Base-by-base conservation (phyloP, 768 basidiomycete species). In the Boletus rubropictus region DNA sequence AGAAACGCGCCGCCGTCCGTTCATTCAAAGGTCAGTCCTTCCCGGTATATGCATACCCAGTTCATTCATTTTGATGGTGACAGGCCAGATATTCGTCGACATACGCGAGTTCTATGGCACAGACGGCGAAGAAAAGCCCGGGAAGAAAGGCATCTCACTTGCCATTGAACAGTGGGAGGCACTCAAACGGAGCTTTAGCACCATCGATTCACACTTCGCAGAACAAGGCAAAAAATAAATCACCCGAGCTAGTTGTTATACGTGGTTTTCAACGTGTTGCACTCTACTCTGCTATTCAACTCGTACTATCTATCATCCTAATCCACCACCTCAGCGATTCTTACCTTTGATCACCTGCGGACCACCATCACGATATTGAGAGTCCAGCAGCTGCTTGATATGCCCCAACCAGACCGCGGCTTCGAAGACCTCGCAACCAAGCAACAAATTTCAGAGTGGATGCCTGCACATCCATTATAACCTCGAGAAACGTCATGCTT, bases 141-240 rank as follows among this genome's bases (percentile, higher is more conserved):
- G 86, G 0, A 90, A 88, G 65, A 91, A 89, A 56, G 89, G 87
- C 8, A 85, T 90, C 42, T 76, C 83, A 0, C 70, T 91, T 22
- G 63, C 69, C 12, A 39, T 68, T 3, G 86, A 89, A 17, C 86
- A 86, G 78, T 86, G 84, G 84, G 67, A 81, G 37, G 56, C 60
- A 10, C 66, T 89, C 44, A 82, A 77, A 58, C 61, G 60, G 14
- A 64, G 67, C 32, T 52, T 64, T 1, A 54, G 56, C 9, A 63
- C 59, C n/a, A 74, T 89, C 44, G 83, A 87, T 58, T 57, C 69
- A 5, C 64, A 82, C 21, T 68, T 85, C 42, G 66, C 54, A 28
- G 58, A 62, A 25, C 44, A 55, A 7, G 53, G 51, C 46, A 63
- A 63, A 37, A 54, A 52, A 43, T 58, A 36, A 48, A 38, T 14